phyloP scores from a whole-genome alignment of 306 rosid species.

The Morella rubra region DNA sequence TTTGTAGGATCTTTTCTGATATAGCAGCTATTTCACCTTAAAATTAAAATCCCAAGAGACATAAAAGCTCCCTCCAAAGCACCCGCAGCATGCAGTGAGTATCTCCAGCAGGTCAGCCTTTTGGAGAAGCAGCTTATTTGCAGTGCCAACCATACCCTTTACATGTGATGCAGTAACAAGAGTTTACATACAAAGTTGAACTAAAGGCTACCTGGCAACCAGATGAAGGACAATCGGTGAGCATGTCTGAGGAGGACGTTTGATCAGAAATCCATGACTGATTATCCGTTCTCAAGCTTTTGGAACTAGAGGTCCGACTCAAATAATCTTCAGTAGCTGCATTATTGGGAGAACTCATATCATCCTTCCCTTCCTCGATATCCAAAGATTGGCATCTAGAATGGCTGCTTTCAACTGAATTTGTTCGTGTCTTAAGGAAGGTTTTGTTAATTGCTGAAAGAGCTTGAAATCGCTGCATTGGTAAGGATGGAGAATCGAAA shows the following conservation, averaged over 20 bases:
- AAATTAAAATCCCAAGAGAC: not conserved
- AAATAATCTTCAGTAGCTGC: conserved; percentile 40
- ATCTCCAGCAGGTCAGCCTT: not conserved
- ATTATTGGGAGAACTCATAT: conserved; percentile 37
- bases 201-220: conserved; percentile 59
- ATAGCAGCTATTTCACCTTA: not conserved
- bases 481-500: conserved; percentile 55
- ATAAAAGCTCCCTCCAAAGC: not conserved
- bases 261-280: conserved; percentile 52
- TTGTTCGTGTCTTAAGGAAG: conserved; percentile 37
- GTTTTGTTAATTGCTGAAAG: conserved; percentile 65
- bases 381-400: conserved; percentile 58
- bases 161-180: conserved; percentile 11
- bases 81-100: not conserved
- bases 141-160: conserved; percentile 8
- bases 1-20: not conserved
- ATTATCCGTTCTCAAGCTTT: conserved; percentile 47
- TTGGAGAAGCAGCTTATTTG: not conserved
- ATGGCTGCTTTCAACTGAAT: conserved; percentile 39
- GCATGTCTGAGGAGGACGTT: conserved; percentile 37
- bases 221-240: conserved; percentile 38
- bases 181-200: conserved; percentile 22
- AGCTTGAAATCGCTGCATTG: conserved; percentile 79
- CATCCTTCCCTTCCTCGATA: conserved; percentile 40
- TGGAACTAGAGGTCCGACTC: conserved; percentile 50